Base-by-base conservation (phyloP, 257 asterid species). In the Penstemon barbatus region DNA sequence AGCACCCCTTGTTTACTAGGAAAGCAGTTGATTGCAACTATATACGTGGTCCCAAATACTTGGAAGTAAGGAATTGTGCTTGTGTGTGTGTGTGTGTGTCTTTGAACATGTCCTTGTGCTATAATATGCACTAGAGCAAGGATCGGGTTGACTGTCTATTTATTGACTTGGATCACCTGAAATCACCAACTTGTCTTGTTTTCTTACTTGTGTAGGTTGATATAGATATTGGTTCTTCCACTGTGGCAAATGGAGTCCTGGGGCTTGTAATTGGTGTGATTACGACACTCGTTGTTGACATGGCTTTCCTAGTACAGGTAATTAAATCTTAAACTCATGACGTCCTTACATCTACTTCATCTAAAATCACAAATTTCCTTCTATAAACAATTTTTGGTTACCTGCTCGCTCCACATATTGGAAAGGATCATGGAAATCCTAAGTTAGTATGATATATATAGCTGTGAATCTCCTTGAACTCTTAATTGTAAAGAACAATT, bases 231-330 rank as follows among this genome's bases (percentile, higher is more conserved):
- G 99, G 99, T 65, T 93, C 97, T 48, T 90, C 97, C 11, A 87
- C 99, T 50, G 99, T 88, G 65, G 97, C 97, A 72, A 93, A 90
- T 77, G 99, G 99, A 76, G 99, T 93, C 63, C 79, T 94, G 80
- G 99, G 99, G 64, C 97, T 94, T 72, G 99, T 94, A 62, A 61
- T 89, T 76, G 99, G 99, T 4, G 96, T 91, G 54, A 84, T 94
- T 49, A 89, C 99, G 6, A 4, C 97, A 19, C 95, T 91, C 68
- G 99, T 91, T 38, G 96, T 94, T 51, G 99, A 94, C 77, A 91
- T 94, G 98, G 99, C 99, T 66, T 94, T 94, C 80, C 94, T 91
- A 78, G 96, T 94, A 62, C 99, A 91, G 97, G 99, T 94, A 87
- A 49, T 42, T 15, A 37, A 40, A 59, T 68, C 72, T 68, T 44